These are phyloP conservation scores for Phoenix dactylifera DNA, from an alignment of 176 grass and related monocot genomes.

Conservation along the genomic window DNA sequence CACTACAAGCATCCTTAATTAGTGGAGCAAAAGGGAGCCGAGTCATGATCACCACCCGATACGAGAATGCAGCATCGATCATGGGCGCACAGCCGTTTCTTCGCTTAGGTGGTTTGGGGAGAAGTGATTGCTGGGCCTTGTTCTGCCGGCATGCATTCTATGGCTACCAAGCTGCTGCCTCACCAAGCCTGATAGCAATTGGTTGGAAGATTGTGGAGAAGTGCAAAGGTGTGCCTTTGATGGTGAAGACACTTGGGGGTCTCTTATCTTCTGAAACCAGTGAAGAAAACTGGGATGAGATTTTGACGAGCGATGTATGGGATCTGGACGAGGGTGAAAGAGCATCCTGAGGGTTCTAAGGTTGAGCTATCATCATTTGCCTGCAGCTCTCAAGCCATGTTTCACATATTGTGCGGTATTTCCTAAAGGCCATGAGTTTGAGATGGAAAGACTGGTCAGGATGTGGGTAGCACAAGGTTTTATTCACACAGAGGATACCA, in stretches of 20 bases:
- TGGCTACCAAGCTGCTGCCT: no score
- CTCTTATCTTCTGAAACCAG: no score
- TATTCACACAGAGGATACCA: slow-evolving; percentile 1
- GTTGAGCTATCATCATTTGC: slow-evolving; percentile 19
- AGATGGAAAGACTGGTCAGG: slow-evolving; percentile 5
- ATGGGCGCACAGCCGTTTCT: neutral
- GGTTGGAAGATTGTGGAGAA: no score
- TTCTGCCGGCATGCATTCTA: no score
- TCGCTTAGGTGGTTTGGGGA: neutral
- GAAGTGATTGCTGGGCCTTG: neutral
- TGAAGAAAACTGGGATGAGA: slow-evolving; percentile 14
- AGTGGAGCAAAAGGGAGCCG: slow-evolving; percentile 1
- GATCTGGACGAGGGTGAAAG: slow-evolving; percentile 1
- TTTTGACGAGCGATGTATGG: slow-evolving; percentile 15
- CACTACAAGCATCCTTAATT: neutral
- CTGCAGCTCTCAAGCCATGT: slow-evolving; percentile 15
- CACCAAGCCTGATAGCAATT: no score
- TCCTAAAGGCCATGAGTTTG: slow-evolving; percentile 14
- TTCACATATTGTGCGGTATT: slow-evolving; percentile 25
- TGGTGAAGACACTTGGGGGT: no score
- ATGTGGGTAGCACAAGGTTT: slow-evolving; percentile 26
- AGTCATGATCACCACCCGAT: slow-evolving; percentile 16
- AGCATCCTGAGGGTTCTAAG: slow-evolving; percentile 5
- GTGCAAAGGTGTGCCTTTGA: no score
- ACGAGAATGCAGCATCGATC: slow-evolving; percentile 2